Conservation (phyloP, 169 alveolate species). For the Plasmodium cynomolgi region DNA sequence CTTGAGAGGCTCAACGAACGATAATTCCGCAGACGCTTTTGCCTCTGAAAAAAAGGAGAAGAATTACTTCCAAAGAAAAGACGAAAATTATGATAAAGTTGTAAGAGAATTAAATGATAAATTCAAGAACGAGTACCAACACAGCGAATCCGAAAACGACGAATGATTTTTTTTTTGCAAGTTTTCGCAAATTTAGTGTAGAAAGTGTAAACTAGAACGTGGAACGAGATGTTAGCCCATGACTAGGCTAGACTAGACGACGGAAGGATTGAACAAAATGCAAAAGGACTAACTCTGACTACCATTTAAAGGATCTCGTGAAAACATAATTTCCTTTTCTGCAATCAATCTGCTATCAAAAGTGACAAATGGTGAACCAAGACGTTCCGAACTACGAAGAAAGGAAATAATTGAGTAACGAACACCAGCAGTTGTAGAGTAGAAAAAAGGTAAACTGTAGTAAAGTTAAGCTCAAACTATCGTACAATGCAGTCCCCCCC, state of each 20-base stretch:
- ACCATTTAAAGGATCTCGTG: background rate
- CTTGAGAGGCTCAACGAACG: background rate
- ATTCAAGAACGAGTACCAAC: background rate
- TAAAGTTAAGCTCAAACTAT: background rate
- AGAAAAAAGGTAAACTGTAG: background rate
- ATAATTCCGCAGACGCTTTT: background rate
- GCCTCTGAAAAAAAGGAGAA: background rate
- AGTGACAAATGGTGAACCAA: background rate
- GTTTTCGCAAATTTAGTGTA: background rate
- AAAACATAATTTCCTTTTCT: background rate
- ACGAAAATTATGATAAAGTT: conserved; percentile 1
- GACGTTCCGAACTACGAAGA: background rate
- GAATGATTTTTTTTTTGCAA: background rate
- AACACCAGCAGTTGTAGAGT: background rate
- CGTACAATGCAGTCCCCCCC: background rate
- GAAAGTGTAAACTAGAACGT: background rate
- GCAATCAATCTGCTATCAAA: background rate
- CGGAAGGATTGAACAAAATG: background rate
- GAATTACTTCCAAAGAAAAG: background rate
- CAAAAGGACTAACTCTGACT: background rate
- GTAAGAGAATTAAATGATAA: background rate
- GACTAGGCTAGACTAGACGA: background rate
- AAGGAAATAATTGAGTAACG: background rate
- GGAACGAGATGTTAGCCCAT: background rate
- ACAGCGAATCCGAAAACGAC: background rate